A percentile compares a stretch with the other conserved stretches of the same genome.
Evolutionary conservation across 768 basidiomycete genomes (phyloP).

Genomic region (Leccinum subgranulosum): DNA sequence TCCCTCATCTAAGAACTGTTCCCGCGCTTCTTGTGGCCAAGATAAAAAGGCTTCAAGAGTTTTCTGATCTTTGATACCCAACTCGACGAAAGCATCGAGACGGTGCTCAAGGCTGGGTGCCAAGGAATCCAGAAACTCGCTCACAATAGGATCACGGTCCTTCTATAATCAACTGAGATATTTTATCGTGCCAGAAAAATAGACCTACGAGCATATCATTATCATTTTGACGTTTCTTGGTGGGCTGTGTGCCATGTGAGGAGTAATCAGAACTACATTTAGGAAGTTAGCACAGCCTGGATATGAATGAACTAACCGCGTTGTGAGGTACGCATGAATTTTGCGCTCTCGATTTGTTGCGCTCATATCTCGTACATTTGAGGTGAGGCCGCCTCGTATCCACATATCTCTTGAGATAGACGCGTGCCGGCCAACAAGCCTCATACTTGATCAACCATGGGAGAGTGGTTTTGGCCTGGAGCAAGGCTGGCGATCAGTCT

Average conservation of each 20-base stretch:
- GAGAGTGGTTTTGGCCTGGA: slow-evolving; percentile 7
- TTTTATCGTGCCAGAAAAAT: not conserved
- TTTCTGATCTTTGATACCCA: slow-evolving; percentile 23
- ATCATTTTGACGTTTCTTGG: not conserved
- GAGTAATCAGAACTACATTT: not conserved
- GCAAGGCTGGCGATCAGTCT: not conserved
- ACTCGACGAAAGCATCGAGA: slow-evolving; percentile 13
- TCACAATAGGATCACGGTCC: not conserved
- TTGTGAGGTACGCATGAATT: not conserved
- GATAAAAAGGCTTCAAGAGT: slow-evolving; percentile 22
- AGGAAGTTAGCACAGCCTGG: not conserved
- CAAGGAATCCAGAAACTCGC: slow-evolving; percentile 19
- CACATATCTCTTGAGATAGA: slow-evolving; percentile 22
- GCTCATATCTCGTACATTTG: not conserved
- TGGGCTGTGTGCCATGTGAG: not conserved
- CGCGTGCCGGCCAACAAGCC: slow-evolving; percentile 16
- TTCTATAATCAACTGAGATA: not conserved
- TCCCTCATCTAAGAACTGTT: slow-evolving; percentile 15
- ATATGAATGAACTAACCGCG: not conserved
- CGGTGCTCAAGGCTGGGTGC: slow-evolving; percentile 20
- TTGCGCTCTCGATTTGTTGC: accelerated
- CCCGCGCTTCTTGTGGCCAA: slow-evolving; percentile 18
- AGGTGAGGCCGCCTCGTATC: slow-evolving; percentile 5
- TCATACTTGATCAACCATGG: slow-evolving; percentile 22
- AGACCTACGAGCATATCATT: not conserved